These are phyloP conservation scores for Coemansia biformis DNA, from an alignment of 192 early-diverging fungal genomes.

Conservation along the genomic window DNA sequence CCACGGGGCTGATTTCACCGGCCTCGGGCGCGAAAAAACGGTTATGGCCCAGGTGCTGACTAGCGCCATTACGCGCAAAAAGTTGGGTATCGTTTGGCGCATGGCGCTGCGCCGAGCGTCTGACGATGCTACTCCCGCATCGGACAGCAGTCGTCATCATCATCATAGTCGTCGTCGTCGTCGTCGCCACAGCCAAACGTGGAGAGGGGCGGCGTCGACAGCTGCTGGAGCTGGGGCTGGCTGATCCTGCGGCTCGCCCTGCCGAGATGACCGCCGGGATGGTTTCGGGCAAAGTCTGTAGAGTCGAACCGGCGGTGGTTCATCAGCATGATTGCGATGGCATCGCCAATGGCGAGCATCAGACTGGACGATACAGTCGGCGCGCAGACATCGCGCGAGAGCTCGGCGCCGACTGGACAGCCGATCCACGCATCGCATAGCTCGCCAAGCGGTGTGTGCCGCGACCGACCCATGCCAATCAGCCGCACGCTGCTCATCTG, in stretches of 20 bases:
- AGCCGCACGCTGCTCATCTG: constrained; percentile 1
- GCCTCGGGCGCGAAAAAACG: too few relatives aligned
- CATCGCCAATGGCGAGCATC: constrained; percentile 40
- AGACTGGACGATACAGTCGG: constrained; percentile 29
- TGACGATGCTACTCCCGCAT: too few relatives aligned
- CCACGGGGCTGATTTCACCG: too few relatives aligned
- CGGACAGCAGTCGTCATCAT: too few relatives aligned
- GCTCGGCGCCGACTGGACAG: constrained; percentile 14
- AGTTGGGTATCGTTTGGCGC: too few relatives aligned
- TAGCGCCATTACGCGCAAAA: too few relatives aligned
- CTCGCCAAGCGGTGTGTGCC: constrained; percentile 15
- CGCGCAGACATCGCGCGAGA: constrained; percentile 20
- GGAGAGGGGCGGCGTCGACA: too few relatives aligned
- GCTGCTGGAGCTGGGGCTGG: too few relatives aligned
- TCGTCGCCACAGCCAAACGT: too few relatives aligned
- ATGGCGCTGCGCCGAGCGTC: too few relatives aligned
- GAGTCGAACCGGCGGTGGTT: constrained; percentile 19
- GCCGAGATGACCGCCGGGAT: constrained; percentile 37
- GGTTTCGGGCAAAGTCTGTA: constrained; percentile 31
- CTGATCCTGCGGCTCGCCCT: background rate
- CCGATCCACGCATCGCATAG: constrained; percentile 43
- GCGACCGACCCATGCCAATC: constrained; percentile 26
- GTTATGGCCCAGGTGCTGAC: too few relatives aligned
- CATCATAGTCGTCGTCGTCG: too few relatives aligned
- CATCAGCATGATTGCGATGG: constrained; percentile 33